A percentile compares a stretch with the other conserved stretches of the same genome.
Conservation (phyloP, 208 protist genomes). For the Acanthamoeba healyi region DNA sequence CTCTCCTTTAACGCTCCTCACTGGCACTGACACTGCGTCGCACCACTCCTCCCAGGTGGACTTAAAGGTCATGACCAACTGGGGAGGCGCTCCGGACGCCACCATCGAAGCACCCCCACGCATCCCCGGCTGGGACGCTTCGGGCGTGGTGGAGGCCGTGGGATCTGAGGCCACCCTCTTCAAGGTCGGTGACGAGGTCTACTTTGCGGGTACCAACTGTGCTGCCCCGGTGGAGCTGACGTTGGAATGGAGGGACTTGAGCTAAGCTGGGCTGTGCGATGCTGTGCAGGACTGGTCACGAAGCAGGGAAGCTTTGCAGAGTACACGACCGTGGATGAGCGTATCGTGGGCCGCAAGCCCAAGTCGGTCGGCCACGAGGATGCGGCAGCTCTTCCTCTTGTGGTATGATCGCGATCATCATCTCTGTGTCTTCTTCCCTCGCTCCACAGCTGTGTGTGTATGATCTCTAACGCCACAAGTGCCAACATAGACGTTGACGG, state of each 20-base stretch:
- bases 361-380: background rate
- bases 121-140: constrained; percentile 42
- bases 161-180: constrained; percentile 17
- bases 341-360: constrained; percentile 49
- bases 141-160: constrained; percentile 56
- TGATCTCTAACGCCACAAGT: no score
- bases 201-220: background rate
- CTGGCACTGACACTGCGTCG: background rate
- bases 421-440: background rate
- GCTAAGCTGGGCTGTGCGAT: background rate
- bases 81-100: background rate
- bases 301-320: constrained; percentile 19
- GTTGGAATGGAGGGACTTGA: no score
- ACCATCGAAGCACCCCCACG: background rate
- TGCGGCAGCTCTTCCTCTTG: constrained; percentile 39
- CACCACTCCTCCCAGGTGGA: background rate
- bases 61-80: background rate
- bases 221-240: background rate
- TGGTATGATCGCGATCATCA: background rate
- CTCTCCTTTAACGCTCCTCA: background rate
- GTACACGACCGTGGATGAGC: constrained; percentile 57
- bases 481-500: background rate
- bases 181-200: constrained; percentile 63
- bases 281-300: background rate
- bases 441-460: background rate